A percentile compares a stretch with the other conserved stretches of the same genome.
Evolutionary conservation across 2,329 filamentous ascomycete species (phyloP).

Genomic region (Metarhizium album): DNA sequence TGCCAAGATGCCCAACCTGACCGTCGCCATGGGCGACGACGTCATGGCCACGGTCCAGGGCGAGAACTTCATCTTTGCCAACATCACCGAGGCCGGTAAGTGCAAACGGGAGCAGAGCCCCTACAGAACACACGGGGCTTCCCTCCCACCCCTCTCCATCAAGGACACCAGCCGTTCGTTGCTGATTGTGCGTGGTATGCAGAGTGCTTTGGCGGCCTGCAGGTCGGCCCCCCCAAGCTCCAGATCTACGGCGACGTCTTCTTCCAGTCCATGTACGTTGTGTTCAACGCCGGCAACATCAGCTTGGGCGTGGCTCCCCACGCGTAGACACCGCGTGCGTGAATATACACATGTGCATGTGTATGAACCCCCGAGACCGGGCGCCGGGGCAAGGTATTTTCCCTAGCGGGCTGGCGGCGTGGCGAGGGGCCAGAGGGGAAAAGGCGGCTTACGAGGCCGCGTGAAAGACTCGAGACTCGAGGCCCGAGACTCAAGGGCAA

Average conservation of each 20-base stretch:
- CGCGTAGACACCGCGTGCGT: constrained; percentile 8
- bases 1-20: constrained; percentile 33
- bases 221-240: constrained; percentile 39
- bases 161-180: too few relatives aligned
- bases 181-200: background rate
- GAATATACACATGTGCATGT: background rate
- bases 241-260: constrained; percentile 55
- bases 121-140: too few relatives aligned
- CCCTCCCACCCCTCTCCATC: too few relatives aligned
- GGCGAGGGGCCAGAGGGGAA: too few relatives aligned
- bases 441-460: too few relatives aligned
- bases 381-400: too few relatives aligned
- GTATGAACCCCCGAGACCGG: too few relatives aligned
- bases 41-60: constrained; percentile 48
- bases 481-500: too few relatives aligned
- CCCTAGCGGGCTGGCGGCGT: too few relatives aligned
- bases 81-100: constrained; percentile 40
- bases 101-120: too few relatives aligned
- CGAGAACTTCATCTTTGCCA: constrained; percentile 40
- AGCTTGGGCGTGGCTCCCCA: constrained; percentile 37
- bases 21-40: constrained; percentile 43
- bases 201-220: constrained; percentile 59
- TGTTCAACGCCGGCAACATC: constrained; percentile 45
- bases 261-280: constrained; percentile 51
- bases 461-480: too few relatives aligned